Evolutionary conservation across 2,329 filamentous ascomycete species (phyloP).

Genomic region (Talaromyces rugulosus): DNA sequence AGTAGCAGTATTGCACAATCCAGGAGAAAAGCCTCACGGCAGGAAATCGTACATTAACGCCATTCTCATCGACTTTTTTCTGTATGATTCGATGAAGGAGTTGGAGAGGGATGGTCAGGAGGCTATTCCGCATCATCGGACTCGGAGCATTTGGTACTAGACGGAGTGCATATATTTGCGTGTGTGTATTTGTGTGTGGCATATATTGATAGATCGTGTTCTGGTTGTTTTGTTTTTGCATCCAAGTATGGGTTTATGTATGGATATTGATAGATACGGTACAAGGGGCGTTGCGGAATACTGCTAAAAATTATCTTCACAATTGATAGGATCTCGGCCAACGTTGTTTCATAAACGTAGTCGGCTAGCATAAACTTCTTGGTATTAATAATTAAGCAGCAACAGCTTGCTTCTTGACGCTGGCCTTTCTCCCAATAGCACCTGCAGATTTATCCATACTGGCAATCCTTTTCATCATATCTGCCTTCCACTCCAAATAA

Average conservation of each 20-base stretch:
- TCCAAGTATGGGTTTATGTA: not conserved
- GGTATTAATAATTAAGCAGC: not conserved
- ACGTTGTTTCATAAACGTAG: not conserved
- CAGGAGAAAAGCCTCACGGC: conserved; percentile 7
- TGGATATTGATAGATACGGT: not conserved
- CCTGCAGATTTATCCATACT: conserved; percentile 21
- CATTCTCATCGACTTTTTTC: conserved; percentile 92
- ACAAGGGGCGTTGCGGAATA: not conserved
- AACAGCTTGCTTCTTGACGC: not conserved
- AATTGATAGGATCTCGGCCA: not conserved
- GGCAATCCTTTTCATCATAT: conserved; percentile 36
- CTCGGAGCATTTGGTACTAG: conserved; percentile 91
- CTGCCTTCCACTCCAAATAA: conserved; percentile 42
- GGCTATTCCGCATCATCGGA: conserved; percentile 75
- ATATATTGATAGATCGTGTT: not conserved
- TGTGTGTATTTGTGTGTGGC: not conserved
- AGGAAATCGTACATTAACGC: conserved; percentile 62
- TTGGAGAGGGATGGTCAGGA: conserved; percentile 59
- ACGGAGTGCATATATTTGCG: not conserved
- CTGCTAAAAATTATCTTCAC: not conserved
- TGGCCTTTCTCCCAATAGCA: not conserved
- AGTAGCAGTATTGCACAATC: not conserved
- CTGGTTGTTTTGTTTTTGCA: not conserved
- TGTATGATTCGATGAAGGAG: conserved; percentile 93
- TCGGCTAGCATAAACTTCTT: not conserved